Evolutionary conservation across 2,329 filamentous ascomycete species (phyloP).

Genomic region (Alternaria consortialis): DNA sequence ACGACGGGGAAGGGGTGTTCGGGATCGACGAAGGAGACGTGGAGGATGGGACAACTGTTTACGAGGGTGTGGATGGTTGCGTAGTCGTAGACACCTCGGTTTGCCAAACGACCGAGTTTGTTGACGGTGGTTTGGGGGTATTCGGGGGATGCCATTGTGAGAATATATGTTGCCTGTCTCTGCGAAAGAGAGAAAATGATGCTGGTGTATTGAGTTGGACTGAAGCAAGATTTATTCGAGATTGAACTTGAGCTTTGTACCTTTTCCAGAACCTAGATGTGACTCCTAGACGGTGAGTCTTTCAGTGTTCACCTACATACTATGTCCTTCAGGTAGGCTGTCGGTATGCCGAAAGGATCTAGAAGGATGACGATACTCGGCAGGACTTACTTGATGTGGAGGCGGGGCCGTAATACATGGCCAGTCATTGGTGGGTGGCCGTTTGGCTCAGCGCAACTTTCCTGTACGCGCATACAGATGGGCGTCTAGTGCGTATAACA

Average conservation of each 20-base stretch:
- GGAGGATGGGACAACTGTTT: slow-evolving; percentile 43
- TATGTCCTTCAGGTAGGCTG: neutral
- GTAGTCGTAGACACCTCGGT: slow-evolving; percentile 49
- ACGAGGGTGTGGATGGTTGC: slow-evolving; percentile 46
- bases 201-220: neutral
- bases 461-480: neutral
- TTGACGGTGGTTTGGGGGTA: slow-evolving; percentile 42
- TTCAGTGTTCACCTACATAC: neutral
- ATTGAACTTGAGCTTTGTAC: neutral
- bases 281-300: neutral
- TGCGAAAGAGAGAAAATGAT: neutral
- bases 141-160: slow-evolving; percentile 18
- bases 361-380: slow-evolving; percentile 7
- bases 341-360: neutral
- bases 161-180: neutral
- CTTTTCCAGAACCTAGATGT: neutral
- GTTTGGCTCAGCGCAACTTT: neutral
- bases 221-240: neutral
- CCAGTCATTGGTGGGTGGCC: slow-evolving; percentile 10
- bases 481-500: neutral
- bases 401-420: slow-evolving; percentile 15
- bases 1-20: slow-evolving; percentile 64
- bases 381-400: slow-evolving; percentile 5
- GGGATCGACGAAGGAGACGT: slow-evolving; percentile 49
- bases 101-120: slow-evolving; percentile 40